Percentiles rank a stretch among this genome's conserved stretches.
Evolutionary conservation across 2,329 filamentous ascomycete genomes (phyloP).

Genomic region (Blastomyces silverae): DNA sequence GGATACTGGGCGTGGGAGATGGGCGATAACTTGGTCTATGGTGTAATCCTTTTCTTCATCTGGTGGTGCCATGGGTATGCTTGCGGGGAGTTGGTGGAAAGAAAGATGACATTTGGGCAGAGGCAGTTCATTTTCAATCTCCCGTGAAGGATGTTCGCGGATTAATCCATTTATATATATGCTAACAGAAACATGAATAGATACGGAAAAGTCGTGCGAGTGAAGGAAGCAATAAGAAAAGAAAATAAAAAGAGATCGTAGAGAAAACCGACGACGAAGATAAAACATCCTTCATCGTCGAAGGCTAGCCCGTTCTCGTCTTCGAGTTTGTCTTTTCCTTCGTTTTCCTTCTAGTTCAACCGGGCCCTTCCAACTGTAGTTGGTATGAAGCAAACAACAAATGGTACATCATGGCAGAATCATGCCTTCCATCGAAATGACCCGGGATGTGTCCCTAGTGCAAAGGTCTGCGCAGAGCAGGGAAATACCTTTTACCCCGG

Average conservation of each 20-base stretch:
- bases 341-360: background rate
- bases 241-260: too few species aligned
- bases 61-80: background rate
- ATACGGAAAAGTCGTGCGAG: background rate
- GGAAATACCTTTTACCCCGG: too few species aligned
- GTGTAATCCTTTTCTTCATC: background rate
- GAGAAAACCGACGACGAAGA: background rate
- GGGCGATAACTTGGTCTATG: background rate
- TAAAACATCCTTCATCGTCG: background rate
- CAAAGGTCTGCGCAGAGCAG: background rate
- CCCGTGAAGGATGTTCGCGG: too few species aligned
- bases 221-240: slow-evolving; percentile 1
- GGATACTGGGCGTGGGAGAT: background rate
- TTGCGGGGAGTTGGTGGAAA: background rate
- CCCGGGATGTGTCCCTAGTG: background rate
- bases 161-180: background rate
- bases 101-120: background rate
- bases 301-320: background rate
- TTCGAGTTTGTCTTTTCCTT: background rate
- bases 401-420: background rate
- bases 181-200: background rate
- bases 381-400: background rate
- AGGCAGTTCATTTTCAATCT: background rate
- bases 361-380: background rate
- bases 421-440: background rate